Percentiles rank a stretch among this genome's conserved stretches.
Conservation (phyloP, 2,329 filamentous ascomycete species). For the Apiospora sp. region DNA sequence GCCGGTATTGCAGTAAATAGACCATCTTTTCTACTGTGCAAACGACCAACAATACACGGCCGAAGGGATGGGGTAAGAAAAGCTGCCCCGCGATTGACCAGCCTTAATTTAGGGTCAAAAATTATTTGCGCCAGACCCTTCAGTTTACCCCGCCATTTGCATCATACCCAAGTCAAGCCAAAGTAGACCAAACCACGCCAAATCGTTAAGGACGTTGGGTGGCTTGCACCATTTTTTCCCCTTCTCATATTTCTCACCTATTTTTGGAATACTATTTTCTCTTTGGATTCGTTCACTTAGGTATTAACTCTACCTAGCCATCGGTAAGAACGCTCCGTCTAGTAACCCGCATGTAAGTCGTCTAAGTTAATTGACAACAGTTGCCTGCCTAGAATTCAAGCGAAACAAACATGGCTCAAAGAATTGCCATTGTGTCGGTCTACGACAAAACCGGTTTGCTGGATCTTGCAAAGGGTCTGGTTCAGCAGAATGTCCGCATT, state of each 20-base stretch:
- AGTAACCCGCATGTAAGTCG: not conserved
- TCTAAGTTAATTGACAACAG: not conserved
- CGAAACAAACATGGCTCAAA: constrained; percentile 46
- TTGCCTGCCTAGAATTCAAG: not conserved
- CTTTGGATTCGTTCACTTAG: not conserved
- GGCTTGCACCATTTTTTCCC: not conserved
- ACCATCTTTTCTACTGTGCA: not conserved
- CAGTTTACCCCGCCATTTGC: constrained; percentile 15
- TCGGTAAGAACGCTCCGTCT: not conserved
- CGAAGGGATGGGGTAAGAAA: constrained; percentile 5
- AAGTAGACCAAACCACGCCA: not conserved
- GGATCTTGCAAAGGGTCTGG: constrained; percentile 89
- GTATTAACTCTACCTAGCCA: not conserved
- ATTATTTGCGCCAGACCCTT: constrained; percentile 21
- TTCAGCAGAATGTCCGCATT: constrained; percentile 88
- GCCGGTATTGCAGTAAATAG: no score
- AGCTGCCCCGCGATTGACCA: constrained; percentile 26
- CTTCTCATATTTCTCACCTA: not conserved
- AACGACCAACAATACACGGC: not conserved
- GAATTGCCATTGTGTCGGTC: constrained; percentile 92
- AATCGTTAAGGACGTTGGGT: not conserved
- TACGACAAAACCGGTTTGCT: constrained; percentile 98
- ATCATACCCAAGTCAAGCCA: constrained; percentile 9
- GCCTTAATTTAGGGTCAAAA: constrained; percentile 12
- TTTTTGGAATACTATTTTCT: not conserved